These are phyloP conservation scores for Fonsecaea pedrosoi DNA, from an alignment of 2,329 filamentous ascomycete species.

Conservation along the genomic window DNA sequence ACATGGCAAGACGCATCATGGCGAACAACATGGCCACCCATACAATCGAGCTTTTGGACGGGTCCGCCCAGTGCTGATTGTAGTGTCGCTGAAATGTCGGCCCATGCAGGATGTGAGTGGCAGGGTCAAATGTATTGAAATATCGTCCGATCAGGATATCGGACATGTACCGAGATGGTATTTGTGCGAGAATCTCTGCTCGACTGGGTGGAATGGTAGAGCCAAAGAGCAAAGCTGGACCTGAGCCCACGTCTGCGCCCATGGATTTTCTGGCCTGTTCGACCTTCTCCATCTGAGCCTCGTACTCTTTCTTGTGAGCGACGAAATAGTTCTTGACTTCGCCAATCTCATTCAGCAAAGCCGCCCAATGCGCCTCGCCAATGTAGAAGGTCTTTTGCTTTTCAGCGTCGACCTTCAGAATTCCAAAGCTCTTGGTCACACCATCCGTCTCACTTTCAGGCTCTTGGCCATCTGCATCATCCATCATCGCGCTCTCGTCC, in stretches of 20 bases:
- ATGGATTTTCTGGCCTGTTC: conserved; percentile 69
- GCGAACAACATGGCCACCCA: conserved; percentile 69
- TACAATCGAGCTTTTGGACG: conserved; percentile 62
- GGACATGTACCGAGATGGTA: conserved; percentile 83
- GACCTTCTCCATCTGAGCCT: conserved; percentile 79
- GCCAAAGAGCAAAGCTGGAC: conserved; percentile 80
- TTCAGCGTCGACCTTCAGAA: conserved; percentile 79
- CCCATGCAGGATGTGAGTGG: conserved; percentile 75
- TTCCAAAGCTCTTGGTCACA: conserved; percentile 75
- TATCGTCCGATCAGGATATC: conserved; percentile 85
- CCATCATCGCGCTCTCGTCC: conserved; percentile 45
- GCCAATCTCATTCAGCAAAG: conserved; percentile 79
- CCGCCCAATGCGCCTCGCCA: conserved; percentile 83
- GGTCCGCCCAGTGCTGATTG: conserved; percentile 67
- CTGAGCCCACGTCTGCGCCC: conserved; percentile 62
- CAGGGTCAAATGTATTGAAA: conserved; percentile 79
- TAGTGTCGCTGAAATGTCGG: conserved; percentile 82
- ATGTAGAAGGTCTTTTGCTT: conserved; percentile 80
- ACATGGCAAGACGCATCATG: conserved; percentile 69
- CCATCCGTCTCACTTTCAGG: conserved; percentile 73
- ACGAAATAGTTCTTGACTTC: conserved; percentile 93
- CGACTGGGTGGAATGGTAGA: conserved; percentile 72
- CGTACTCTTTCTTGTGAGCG: conserved; percentile 85
- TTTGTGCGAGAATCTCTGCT: conserved; percentile 75
- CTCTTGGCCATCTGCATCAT: conserved; percentile 64